phyloP scores from a whole-genome alignment of 1,284 basidiomycete species.

The Heterobasidion occidentale region DNA sequence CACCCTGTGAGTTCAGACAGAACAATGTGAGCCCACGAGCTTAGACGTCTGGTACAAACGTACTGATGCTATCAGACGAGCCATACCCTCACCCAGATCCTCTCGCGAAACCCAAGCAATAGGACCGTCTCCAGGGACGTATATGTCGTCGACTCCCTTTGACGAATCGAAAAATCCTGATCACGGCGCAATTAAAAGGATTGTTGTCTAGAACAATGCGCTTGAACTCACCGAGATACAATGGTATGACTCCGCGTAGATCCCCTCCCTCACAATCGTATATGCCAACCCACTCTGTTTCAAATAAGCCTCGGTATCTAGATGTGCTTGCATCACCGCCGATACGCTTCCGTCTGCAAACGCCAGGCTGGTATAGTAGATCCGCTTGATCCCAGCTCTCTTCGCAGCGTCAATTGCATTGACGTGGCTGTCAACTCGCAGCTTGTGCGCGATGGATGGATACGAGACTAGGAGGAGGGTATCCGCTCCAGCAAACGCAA shows the following conservation, averaged over 20 bases:
- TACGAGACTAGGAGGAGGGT: conserved; percentile 30
- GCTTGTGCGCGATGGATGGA: conserved; percentile 24
- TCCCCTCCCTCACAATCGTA: conserved; percentile 29
- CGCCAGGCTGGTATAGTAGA: conserved; percentile 32
- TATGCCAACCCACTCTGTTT: conserved; percentile 26
- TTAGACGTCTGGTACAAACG: conserved; percentile 2
- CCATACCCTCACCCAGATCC: conserved; percentile 26
- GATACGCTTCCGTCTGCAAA: conserved; percentile 24
- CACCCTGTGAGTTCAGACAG: conserved; percentile 12
- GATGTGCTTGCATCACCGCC: conserved; percentile 28
- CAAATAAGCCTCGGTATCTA: conserved; percentile 28
- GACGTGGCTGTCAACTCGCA: conserved; percentile 23
- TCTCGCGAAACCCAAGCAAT: conserved; percentile 24
- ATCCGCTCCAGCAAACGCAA: conserved; percentile 25
- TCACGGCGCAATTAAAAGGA: neutral
- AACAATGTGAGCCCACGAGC: neutral
- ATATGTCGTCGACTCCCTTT: conserved; percentile 1
- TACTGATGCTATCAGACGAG: conserved; percentile 19
- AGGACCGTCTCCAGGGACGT: conserved; percentile 17
- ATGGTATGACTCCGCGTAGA: conserved; percentile 29
- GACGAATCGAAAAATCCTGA: conserved; percentile 8
- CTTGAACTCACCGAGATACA: conserved; percentile 22
- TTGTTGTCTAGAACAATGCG: neutral
- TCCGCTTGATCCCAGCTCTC: conserved; percentile 21
- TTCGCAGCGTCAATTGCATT: conserved; percentile 32